phyloP scores from a whole-genome alignment of 495 filamentous ascomycete genomes.

The Delitschia confertaspora region DNA sequence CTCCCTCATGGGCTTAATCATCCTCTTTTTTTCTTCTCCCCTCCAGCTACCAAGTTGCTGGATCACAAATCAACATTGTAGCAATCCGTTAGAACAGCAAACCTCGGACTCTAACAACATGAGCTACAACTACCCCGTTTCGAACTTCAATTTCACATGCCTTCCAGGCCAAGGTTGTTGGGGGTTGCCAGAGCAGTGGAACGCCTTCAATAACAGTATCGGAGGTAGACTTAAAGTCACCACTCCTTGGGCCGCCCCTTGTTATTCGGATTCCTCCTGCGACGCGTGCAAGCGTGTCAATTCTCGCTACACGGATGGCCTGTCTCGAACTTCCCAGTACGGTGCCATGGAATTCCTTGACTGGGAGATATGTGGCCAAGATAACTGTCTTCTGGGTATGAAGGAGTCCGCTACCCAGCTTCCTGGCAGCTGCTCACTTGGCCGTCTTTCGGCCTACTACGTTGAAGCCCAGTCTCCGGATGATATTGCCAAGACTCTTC shows the following conservation, averaged over 20 bases:
- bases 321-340: slow-evolving; percentile 16
- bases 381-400: slow-evolving; percentile 14
- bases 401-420: slow-evolving; percentile 13
- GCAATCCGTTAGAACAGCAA: no score
- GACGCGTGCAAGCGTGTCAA: slow-evolving; percentile 7
- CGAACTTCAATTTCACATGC: slow-evolving; percentile 15
- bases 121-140: no score
- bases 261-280: slow-evolving; percentile 10
- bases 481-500: slow-evolving; percentile 19
- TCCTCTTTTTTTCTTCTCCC: no score
- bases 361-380: slow-evolving; percentile 20
- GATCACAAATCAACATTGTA: no score
- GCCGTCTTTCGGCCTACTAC: slow-evolving; percentile 22
- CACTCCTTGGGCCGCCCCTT: slow-evolving; percentile 19
- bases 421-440: slow-evolving; percentile 17
- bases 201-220: slow-evolving; percentile 23
- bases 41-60: no score
- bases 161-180: slow-evolving; percentile 19
- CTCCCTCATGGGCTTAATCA: no score
- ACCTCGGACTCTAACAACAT: no score
- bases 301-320: slow-evolving; percentile 12
- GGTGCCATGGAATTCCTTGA: slow-evolving; percentile 25
- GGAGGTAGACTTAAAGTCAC: slow-evolving; percentile 21
- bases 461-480: slow-evolving; percentile 15
- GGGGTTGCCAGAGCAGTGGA: slow-evolving; percentile 17